Evolutionary conservation across 192 early-diverging fungal genomes (phyloP), one percentile per base, ranked within the genome.

Genomic region (Coemansia furcata): DNA sequence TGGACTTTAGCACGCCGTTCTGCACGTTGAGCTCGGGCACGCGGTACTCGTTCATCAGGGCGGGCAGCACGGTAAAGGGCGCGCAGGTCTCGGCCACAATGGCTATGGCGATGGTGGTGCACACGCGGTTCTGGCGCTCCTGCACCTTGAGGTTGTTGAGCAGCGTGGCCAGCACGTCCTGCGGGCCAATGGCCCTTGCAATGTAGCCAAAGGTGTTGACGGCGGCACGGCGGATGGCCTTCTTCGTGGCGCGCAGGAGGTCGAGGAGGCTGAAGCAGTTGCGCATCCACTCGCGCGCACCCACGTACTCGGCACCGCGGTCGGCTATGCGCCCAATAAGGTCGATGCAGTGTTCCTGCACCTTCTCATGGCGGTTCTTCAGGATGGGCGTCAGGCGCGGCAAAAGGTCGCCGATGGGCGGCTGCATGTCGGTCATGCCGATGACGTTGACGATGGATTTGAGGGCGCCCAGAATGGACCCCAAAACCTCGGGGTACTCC

Each of bases 21-120:
- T 99, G 98, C n/a, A 99, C 96, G 75, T 99, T 99, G 33, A 98
- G 86, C 65, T 99, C 98, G 0, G 98, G 98, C 11, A 99, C 96
- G 36, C 98, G 92, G 85, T 99, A 99, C 80, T 99, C 98, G 83
- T 98, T 97, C 97, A 99, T 97, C 29, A 99, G 80, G 0, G 96
- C 98, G 0, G 98, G 98, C 10, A 99, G 83, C 30, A 99, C 96
- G 2, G 96, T 99, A 76, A 98, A 99, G 0, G 98, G 98, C 2
- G 93, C 92, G 72, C 95, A 97, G 2, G 96, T 94, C 64, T 96
- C 95, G n/a, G 95, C 95, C 1, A 96, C 94, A 82, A 97, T 96
- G 40, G 94, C 94, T 74, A 99, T 99, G 6, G 98, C 98, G 6
- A 99, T 95, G 0, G 98, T 98, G 0, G 98, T 99, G 79, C 98